Base-by-base conservation (phyloP, 441 rosid genomes). In the Gossypium laxum region DNA sequence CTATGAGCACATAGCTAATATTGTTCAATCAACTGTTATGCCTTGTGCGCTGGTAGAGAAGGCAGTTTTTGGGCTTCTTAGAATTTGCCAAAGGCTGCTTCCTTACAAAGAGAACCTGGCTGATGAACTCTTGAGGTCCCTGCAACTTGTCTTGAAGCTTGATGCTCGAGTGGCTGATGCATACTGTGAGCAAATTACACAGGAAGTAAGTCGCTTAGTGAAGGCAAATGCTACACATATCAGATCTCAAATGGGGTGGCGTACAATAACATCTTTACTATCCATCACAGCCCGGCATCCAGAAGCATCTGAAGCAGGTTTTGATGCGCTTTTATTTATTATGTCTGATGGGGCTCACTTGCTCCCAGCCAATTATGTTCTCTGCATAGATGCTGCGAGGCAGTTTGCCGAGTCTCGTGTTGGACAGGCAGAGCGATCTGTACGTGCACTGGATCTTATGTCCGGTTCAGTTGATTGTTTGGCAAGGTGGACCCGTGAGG, bases 91-190 rank as follows among this genome's bases (percentile, higher is more conserved):
- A 77, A 85, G 98, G 72, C 82, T 93, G 68, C 97, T 93, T 74
- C 98, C 98, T 7, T 93, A 93, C 69, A 93, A 93, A 75, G 98
- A 89, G 75, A 93, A 88, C 80, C 80, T 93, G 63, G 88, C 96
- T 67, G 98, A 93, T 83, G 97, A 93, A 70, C 95, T 93, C 68
- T 82, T 93, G 78, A 91, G 86, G 79, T 93, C 98, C 51, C 84
- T 93, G 79, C 96, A 93, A 74, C 92, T 93, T 65, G 91, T 93
- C 48, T 75, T 89, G 85, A 91, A 91, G 85, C 96, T 93, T 45
- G 97, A 93, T 85, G 95, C 96, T 54, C 89, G 96, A 15, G 96
- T 93, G 77, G 96, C 97, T 11, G 98, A 93, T 85, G 97, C 97
- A 22, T 93, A 93, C 76, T 89, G 96, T 58, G 97, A 93, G 82